Evolutionary conservation across 148 eudicot genomes (phyloP).

Genomic region (Amaranthus cruentus): DNA sequence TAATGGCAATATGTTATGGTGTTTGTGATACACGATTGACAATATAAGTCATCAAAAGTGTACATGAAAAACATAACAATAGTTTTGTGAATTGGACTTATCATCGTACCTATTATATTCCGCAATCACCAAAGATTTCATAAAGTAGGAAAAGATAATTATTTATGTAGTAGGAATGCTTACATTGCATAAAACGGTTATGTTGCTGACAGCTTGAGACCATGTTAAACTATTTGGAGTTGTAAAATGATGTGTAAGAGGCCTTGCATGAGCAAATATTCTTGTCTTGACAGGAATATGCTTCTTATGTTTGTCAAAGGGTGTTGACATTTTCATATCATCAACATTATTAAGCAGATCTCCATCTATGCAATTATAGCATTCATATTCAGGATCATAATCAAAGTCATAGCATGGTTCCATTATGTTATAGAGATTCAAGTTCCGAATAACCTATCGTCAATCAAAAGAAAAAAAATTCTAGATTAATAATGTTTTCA

Average conservation of each 20-base stretch:
- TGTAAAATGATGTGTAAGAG: no score
- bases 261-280: slow-evolving; percentile 17
- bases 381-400: not conserved
- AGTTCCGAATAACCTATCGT: slow-evolving; percentile 36
- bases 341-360: slow-evolving; percentile 9
- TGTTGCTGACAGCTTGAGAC: slow-evolving; percentile 11
- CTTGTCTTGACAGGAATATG: slow-evolving; percentile 22
- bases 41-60: no score
- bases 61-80: no score
- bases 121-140: no score
- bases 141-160: no score
- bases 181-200: slow-evolving; percentile 19
- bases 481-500: no score
- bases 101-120: no score
- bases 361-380: not conserved
- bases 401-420: slow-evolving; percentile 14
- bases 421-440: slow-evolving; percentile 66
- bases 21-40: no score
- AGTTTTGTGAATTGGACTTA: no score
- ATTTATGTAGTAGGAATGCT: not conserved
- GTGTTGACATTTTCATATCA: slow-evolving; percentile 35
- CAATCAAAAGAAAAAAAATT: not conserved
- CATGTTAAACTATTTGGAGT: slow-evolving; percentile 10
- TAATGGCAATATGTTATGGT: no score
- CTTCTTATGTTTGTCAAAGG: slow-evolving; percentile 34